A percentile compares a stretch with the other conserved stretches of the same genome.
Evolutionary conservation across 1,139 yeast genomes (phyloP).

Genomic region (Protomyces macrosporus): DNA sequence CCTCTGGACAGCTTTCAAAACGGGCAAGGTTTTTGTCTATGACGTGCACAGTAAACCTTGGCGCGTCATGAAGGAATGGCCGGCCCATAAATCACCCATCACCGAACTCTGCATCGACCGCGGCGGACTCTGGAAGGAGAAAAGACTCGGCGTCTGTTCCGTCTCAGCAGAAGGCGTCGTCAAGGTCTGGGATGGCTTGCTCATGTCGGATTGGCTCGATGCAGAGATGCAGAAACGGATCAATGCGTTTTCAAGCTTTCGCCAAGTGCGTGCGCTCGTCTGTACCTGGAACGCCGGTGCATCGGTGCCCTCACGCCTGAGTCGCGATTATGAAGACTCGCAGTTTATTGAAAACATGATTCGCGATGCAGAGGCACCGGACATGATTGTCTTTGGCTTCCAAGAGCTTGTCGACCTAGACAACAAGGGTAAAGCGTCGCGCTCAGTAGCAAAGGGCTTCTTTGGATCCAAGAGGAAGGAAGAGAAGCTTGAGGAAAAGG

Average conservation of each 20-base stretch:
- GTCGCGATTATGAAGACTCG: slow-evolving; percentile 31
- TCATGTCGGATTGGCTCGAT: slow-evolving; percentile 41
- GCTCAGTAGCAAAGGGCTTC: slow-evolving; percentile 20
- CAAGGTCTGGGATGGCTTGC: slow-evolving; percentile 40
- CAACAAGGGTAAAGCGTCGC: slow-evolving; percentile 54
- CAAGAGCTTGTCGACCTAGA: slow-evolving; percentile 90
- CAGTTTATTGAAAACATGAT: slow-evolving; percentile 30
- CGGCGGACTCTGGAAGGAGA: slow-evolving; percentile 32
- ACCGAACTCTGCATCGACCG: slow-evolving; percentile 31
- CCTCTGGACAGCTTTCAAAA: slow-evolving; percentile 43
- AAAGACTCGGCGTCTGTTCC: slow-evolving; percentile 33
- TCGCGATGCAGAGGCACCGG: slow-evolving; percentile 44
- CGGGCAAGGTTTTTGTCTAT: slow-evolving; percentile 41
- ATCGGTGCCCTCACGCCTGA: slow-evolving; percentile 39
- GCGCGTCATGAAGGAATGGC: slow-evolving; percentile 42
- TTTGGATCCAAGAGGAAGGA: slow-evolving; percentile 49
- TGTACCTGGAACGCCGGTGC: slow-evolving; percentile 47
- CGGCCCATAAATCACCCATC: slow-evolving; percentile 40
- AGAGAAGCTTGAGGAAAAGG: slow-evolving; percentile 2
- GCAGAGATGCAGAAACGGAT: slow-evolving; percentile 37
- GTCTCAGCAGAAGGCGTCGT: slow-evolving; percentile 34
- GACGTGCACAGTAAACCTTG: slow-evolving; percentile 39
- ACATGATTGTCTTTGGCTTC: slow-evolving; percentile 76
- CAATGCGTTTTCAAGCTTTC: slow-evolving; percentile 36
- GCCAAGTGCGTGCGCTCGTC: slow-evolving; percentile 36